A percentile compares a stretch with the other conserved stretches of the same genome.
Evolutionary conservation across 192 early-diverging fungal species (phyloP).

Genomic region (Funneliformis geosporum): DNA sequence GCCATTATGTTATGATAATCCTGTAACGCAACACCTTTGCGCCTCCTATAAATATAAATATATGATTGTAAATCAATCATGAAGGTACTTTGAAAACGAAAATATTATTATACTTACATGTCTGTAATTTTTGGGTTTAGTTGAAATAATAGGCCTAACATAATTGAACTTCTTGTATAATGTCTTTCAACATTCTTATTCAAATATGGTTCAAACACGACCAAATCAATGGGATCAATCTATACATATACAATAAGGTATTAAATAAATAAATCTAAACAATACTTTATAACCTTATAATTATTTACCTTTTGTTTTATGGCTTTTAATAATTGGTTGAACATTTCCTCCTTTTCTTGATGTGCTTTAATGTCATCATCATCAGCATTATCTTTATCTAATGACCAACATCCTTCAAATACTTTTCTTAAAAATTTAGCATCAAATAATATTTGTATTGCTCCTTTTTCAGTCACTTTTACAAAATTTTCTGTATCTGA

Average conservation of each 20-base stretch:
- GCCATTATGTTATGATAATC: slow-evolving; percentile 60
- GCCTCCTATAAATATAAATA: slow-evolving; percentile 36
- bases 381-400: not conserved
- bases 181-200: slow-evolving; percentile 57
- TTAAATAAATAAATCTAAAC: not conserved
- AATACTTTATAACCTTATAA: not conserved
- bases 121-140: slow-evolving; percentile 46
- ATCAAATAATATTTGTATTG: slow-evolving; percentile 68
- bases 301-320: slow-evolving; percentile 44
- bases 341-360: slow-evolving; percentile 4
- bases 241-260: slow-evolving; percentile 34
- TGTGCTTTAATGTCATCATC: slow-evolving; percentile 24
- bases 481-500: not conserved
- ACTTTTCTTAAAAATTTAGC: slow-evolving; percentile 53
- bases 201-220: slow-evolving; percentile 51
- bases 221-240: slow-evolving; percentile 73
- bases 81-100: not conserved
- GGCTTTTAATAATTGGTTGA: slow-evolving; percentile 28
- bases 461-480: slow-evolving; percentile 52
- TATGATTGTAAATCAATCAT: not conserved
- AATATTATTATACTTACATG: slow-evolving; percentile 45
- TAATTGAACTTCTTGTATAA: slow-evolving; percentile 53
- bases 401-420: slow-evolving; percentile 40
- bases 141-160: slow-evolving; percentile 56
- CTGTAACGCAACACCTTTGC: slow-evolving; percentile 42